Base-by-base conservation (phyloP, 768 basidiomycete genomes). In the Phlegmacium glaucopus region DNA sequence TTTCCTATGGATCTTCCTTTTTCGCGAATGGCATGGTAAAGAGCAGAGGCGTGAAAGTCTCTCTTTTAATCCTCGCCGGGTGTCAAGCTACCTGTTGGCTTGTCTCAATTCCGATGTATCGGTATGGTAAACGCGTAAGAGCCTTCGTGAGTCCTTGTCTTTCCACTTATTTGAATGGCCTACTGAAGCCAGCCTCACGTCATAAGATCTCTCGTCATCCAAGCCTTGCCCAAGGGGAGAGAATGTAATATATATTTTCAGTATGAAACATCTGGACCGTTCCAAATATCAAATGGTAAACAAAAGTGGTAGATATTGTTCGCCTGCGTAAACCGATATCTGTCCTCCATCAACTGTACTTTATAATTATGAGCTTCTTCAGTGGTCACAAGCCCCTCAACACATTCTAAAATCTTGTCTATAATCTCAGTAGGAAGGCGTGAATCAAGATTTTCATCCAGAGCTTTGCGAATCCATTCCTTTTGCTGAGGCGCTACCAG, bases 401-500 rank as follows among this genome's bases (percentile, higher is more conserved):
- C 62, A 28, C 61, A 49, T 15, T 62, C 57, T 49, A 72, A 47
- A 17, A 79, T 70, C 38, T 63, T 60, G 28, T 76, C 70, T 11
- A 77, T 56, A 29, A 79, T 49, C 50, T 80, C 79, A 9, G 58
- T 48, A 0, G 78, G 78, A 9, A 79, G 48, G n/a, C 66, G 62
- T 12, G 48, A 36, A 18, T 64, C 54, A 16, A 76, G 47, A 26
- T 53, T 57, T n/a, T 69, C 61, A 26, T 68, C 62, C 17, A 78
- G 36, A 6, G 67, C 72, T 9, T 61, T 56, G 15, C 54, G 55
- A 6, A 75, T 66, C 79, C 77, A 79, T 6, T 58, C 57, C 45
- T 63, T 60, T 53, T 80, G 78, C 56, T 83, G 81, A 16, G 78
- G 78, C 11, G 73, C 65, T 22, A 81, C 76, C 2, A 51, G 44